A percentile compares a stretch with the other conserved stretches of the same genome.
Evolutionary conservation across 495 filamentous ascomycete genomes (phyloP).

Genomic region (Daldinia caldariorum): DNA sequence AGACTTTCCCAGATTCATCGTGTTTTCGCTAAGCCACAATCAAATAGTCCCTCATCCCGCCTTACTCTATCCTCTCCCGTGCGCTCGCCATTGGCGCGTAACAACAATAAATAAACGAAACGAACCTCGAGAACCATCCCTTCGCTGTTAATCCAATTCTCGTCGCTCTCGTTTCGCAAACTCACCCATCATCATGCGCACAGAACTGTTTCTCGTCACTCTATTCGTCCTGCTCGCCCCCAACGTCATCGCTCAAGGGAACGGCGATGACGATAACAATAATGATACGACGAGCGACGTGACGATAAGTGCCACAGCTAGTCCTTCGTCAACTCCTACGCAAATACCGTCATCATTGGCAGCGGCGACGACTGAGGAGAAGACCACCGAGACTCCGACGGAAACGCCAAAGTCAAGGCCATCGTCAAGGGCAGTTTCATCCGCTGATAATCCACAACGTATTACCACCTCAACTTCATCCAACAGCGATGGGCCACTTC

Average conservation of each 20-base stretch:
- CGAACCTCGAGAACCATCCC: constrained; percentile 9
- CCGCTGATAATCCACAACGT: constrained; percentile 41
- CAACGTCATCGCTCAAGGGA: constrained; percentile 40
- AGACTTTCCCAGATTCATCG: constrained; percentile 18
- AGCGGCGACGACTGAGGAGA: background rate
- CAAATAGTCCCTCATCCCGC: constrained; percentile 3
- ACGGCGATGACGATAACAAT: constrained; percentile 19
- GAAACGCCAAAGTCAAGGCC: constrained; percentile 5
- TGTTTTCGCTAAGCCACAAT: constrained; percentile 24
- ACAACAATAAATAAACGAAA: background rate
- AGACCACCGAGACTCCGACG: constrained; percentile 12
- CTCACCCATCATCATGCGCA: constrained; percentile 40
- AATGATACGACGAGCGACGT: constrained; percentile 20
- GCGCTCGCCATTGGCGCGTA: constrained; percentile 28
- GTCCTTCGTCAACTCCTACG: constrained; percentile 29
- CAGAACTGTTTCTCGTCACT: constrained; percentile 36
- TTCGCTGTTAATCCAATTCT: constrained; percentile 17
- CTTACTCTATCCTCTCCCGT: background rate
- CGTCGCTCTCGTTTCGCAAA: constrained; percentile 12
- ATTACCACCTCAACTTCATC: constrained; percentile 44
- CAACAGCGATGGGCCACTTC: constrained; percentile 47
- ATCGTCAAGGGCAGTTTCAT: constrained; percentile 19
- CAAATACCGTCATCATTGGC: constrained; percentile 32
- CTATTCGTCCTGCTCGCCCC: constrained; percentile 38
- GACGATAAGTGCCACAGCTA: constrained; percentile 14